phyloP scores from a whole-genome alignment of 352 stramenopile genomes.

The Phytophthora hybrid region DNA sequence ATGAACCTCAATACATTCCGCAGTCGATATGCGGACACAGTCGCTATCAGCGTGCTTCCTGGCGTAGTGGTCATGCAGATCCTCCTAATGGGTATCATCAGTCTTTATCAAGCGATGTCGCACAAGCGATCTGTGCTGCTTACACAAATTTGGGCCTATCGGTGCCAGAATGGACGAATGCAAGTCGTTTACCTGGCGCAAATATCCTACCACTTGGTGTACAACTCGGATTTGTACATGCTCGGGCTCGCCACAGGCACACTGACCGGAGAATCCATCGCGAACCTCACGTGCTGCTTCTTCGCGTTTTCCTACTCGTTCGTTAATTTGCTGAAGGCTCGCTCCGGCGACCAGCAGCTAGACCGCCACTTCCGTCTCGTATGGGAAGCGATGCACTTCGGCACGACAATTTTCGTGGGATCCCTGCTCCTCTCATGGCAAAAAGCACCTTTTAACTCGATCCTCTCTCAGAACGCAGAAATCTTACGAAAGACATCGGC shows the following conservation, averaged over 20 bases:
- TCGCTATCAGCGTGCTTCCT: constrained; percentile 24
- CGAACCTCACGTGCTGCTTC: constrained; percentile 31
- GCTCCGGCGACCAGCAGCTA: constrained; percentile 21
- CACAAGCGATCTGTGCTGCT: constrained; percentile 29
- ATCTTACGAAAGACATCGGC: constrained; percentile 19
- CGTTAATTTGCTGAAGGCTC: constrained; percentile 25
- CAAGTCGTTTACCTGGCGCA: constrained; percentile 32
- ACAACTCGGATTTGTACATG: constrained; percentile 33
- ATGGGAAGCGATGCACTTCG: constrained; percentile 31
- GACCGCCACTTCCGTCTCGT: constrained; percentile 28
- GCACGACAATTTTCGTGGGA: constrained; percentile 7
- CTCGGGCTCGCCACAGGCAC: constrained; percentile 32
- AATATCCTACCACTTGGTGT: constrained; percentile 31
- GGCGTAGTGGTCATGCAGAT: constrained; percentile 31
- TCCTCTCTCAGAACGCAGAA: constrained; percentile 12
- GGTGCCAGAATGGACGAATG: constrained; percentile 32
- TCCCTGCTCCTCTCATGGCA: constrained; percentile 1
- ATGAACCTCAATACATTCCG: constrained; percentile 29
- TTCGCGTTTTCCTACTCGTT: constrained; percentile 25
- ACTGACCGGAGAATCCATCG: constrained; percentile 24
- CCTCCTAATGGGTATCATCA: constrained; percentile 27
- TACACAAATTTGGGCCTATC: constrained; percentile 36
- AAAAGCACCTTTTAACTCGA: constrained; percentile 2
- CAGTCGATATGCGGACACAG: constrained; percentile 23
- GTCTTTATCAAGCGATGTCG: constrained; percentile 29